Percentiles rank a stretch among this genome's conserved stretches.
phyloP scores from a whole-genome alignment of 495 filamentous ascomycete genomes.

The Glarea lozoyensis region DNA sequence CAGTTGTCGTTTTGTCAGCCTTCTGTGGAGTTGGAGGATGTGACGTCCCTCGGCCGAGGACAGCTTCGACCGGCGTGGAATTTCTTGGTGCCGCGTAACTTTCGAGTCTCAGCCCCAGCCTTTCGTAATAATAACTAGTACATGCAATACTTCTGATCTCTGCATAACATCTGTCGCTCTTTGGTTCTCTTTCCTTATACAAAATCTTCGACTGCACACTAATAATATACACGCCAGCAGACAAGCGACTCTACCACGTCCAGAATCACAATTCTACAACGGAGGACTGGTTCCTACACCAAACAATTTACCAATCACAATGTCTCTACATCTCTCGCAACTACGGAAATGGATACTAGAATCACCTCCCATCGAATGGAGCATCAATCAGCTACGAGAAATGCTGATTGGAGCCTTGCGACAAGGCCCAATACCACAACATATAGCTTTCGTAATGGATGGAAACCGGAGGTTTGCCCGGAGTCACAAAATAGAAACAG shows the following conservation, averaged over 20 bases:
- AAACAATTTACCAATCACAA: no score
- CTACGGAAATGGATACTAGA: conserved; percentile 79
- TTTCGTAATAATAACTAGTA: not conserved
- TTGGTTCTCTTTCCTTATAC: no score
- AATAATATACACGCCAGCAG: no score
- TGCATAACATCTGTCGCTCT: no score
- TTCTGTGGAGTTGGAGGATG: not conserved
- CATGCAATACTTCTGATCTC: not conserved
- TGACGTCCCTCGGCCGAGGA: not conserved
- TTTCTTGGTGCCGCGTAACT: conserved; percentile 1
- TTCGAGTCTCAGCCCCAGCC: not conserved
- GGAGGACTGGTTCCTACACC: no score
- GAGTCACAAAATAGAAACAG: conserved; percentile 85
- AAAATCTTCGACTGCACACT: no score
- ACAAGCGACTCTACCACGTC: not conserved
- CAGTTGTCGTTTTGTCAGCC: conserved; percentile 2
- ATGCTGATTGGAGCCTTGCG: conserved; percentile 78
- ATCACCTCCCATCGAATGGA: conserved; percentile 85
- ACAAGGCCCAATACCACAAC: conserved; percentile 84
- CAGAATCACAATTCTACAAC: not conserved
- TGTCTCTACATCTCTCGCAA: conserved; percentile 61
- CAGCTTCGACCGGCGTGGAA: conserved; percentile 1
- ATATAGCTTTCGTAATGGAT: conserved; percentile 98
- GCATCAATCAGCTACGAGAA: conserved; percentile 59
- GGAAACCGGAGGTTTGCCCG: conserved; percentile 89